These are phyloP conservation scores for Salix koriyanagi DNA, from an alignment of 345 rosid species.

Conservation along the genomic window DNA sequence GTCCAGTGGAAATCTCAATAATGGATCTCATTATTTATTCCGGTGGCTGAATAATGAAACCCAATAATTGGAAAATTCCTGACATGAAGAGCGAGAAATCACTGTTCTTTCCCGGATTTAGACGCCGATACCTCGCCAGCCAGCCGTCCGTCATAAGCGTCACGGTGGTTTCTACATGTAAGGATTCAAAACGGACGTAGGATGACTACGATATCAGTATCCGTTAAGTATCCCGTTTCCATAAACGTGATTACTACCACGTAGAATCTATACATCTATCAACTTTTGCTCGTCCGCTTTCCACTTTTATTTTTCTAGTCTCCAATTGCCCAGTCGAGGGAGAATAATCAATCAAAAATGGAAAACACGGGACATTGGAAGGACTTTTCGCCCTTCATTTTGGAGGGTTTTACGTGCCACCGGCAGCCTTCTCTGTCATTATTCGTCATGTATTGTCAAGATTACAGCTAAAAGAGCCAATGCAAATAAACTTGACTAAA, in stretches of 20 bases:
- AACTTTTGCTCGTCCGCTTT: neutral
- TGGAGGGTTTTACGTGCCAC: constrained; percentile 6
- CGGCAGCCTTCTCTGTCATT: neutral
- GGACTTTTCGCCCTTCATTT: constrained; percentile 20
- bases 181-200: neutral
- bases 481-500: neutral
- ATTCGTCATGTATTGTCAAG: neutral
- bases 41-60: too few species aligned
- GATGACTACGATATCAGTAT: neutral
- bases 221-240: neutral
- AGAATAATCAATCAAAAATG: neutral
- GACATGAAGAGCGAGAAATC: neutral
- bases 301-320: neutral
- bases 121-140: neutral
- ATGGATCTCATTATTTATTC: too few species aligned
- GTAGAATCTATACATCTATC: neutral
- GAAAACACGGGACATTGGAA: constrained; percentile 8
- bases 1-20: too few species aligned
- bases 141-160: too few species aligned
- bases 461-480: neutral
- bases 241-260: neutral
- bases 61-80: neutral
- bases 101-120: neutral
- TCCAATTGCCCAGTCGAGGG: neutral
- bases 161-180: neutral